Evolutionary conservation across 352 stramenopile species (phyloP).

Genomic region (Elongisporangium anandrum): DNA sequence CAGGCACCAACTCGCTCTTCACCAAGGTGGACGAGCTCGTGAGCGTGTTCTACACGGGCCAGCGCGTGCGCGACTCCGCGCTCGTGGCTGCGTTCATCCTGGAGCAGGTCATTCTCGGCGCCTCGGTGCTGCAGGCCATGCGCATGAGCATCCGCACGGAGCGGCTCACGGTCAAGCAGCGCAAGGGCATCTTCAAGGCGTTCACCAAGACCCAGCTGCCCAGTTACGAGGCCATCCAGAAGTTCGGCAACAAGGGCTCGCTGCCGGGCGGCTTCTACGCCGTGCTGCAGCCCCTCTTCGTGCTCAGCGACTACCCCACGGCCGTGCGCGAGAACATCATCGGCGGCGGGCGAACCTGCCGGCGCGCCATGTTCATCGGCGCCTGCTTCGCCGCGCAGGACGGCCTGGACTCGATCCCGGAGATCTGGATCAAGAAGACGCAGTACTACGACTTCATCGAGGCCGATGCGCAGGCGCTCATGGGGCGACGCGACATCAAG

Average conservation of each 20-base stretch:
- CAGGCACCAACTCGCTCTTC: conserved; percentile 73
- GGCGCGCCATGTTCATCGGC: conserved; percentile 77
- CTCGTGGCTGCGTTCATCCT: conserved; percentile 73
- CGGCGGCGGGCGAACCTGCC: conserved; percentile 67
- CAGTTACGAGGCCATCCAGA: conserved; percentile 75
- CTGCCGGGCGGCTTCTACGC: conserved; percentile 65
- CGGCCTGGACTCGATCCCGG: conserved; percentile 56
- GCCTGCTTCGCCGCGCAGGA: conserved; percentile 78
- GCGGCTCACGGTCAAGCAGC: conserved; percentile 61
- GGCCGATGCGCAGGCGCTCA: conserved; percentile 59
- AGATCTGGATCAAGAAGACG: conserved; percentile 76
- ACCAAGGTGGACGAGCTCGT: conserved; percentile 78
- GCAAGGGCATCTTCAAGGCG: conserved; percentile 82
- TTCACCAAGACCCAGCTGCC: conserved; percentile 49
- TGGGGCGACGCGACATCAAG: conserved; percentile 62
- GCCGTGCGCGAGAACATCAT: conserved; percentile 83
- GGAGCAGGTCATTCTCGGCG: conserved; percentile 74
- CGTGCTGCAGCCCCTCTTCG: conserved; percentile 74
- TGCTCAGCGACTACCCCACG: conserved; percentile 73
- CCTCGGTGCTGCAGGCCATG: conserved; percentile 76
- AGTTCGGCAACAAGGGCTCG: conserved; percentile 75
- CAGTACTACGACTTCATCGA: conserved; percentile 83
- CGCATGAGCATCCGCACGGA: conserved; percentile 82
- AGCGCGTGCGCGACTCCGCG: conserved; percentile 61
- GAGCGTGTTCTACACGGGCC: conserved; percentile 74